phyloP scores from a whole-genome alignment of 768 basidiomycete species.

The Psilocybe cyanescens region DNA sequence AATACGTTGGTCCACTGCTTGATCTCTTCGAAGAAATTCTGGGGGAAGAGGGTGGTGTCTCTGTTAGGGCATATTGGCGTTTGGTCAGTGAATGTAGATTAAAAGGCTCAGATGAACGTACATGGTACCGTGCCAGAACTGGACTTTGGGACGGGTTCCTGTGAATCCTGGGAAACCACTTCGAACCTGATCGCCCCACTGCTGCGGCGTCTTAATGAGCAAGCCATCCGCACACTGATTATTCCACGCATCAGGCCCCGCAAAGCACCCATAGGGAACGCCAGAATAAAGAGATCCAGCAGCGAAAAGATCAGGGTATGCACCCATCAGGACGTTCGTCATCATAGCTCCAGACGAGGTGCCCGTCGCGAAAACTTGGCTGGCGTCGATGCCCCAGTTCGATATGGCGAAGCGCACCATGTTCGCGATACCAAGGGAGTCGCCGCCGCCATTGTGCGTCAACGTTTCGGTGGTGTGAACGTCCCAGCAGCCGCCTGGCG shows the following conservation, averaged over 20 bases:
- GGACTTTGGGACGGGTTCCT: conserved; percentile 54
- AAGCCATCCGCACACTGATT: conserved; percentile 47
- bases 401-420: conserved; percentile 49
- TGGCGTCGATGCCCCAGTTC: conserved; percentile 48
- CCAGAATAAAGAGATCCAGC: conserved; percentile 55
- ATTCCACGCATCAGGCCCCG: conserved; percentile 48
- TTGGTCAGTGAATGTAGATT: neutral
- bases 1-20: conserved; percentile 64
- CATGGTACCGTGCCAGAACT: conserved; percentile 60
- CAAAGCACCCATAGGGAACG: conserved; percentile 58
- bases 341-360: conserved; percentile 62
- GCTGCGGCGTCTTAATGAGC: conserved; percentile 43
- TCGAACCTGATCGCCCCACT: conserved; percentile 54
- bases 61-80: conserved; percentile 22
- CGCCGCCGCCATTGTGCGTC: conserved; percentile 57
- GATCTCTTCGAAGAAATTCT: conserved; percentile 57
- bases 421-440: conserved; percentile 54
- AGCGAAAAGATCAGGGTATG: conserved; percentile 57
- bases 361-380: conserved; percentile 55
- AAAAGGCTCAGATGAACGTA: conserved; percentile 16
- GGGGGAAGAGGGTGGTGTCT: conserved; percentile 54
- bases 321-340: conserved; percentile 57
- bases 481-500: conserved; percentile 54
- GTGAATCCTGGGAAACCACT: conserved; percentile 56
- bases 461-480: conserved; percentile 50